Evolutionary conservation across 768 basidiomycete species (phyloP).

Genomic region (Boletus bicolor): DNA sequence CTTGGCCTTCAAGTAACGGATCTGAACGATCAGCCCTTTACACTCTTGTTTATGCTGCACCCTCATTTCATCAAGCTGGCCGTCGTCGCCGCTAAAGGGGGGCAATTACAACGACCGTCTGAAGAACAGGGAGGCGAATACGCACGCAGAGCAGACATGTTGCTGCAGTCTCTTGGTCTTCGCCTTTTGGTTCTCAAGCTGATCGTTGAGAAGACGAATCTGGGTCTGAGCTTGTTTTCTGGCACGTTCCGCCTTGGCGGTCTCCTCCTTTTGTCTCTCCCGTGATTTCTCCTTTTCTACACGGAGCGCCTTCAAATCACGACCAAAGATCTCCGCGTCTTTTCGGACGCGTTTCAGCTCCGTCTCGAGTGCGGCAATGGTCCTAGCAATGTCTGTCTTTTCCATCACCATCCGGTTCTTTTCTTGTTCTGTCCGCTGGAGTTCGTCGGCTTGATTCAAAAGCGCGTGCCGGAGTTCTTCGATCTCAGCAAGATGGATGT

Average conservation of each 20-base stretch:
- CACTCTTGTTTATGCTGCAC: constrained; percentile 79
- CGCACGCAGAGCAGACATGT: constrained; percentile 62
- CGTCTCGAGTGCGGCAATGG: constrained; percentile 64
- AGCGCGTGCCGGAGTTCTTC: constrained; percentile 72
- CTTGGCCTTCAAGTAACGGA: constrained; percentile 88
- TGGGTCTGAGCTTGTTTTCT: constrained; percentile 68
- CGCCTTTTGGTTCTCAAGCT: constrained; percentile 53
- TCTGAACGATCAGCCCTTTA: constrained; percentile 88
- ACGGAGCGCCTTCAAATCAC: constrained; percentile 66
- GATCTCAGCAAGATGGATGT: constrained; percentile 67
- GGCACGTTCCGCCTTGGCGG: constrained; percentile 52
- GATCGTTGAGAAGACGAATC: constrained; percentile 62
- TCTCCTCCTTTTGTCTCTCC: constrained; percentile 53
- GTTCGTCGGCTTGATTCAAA: constrained; percentile 54
- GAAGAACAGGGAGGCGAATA: constrained; percentile 9
- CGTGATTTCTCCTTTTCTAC: constrained; percentile 65
- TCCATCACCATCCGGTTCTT: constrained; percentile 58
- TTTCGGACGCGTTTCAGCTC: constrained; percentile 73
- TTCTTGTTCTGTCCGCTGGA: constrained; percentile 63
- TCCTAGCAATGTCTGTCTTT: constrained; percentile 62
- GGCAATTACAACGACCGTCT: background rate
- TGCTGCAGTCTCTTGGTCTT: constrained; percentile 38
- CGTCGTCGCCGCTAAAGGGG: constrained; percentile 43
- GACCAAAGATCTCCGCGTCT: constrained; percentile 76
- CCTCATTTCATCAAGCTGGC: constrained; percentile 52